Percentiles rank a stretch among this genome's conserved stretches.
Conservation (phyloP, 192 early-diverging fungal genomes). For the Radiomyces spectabilis region DNA sequence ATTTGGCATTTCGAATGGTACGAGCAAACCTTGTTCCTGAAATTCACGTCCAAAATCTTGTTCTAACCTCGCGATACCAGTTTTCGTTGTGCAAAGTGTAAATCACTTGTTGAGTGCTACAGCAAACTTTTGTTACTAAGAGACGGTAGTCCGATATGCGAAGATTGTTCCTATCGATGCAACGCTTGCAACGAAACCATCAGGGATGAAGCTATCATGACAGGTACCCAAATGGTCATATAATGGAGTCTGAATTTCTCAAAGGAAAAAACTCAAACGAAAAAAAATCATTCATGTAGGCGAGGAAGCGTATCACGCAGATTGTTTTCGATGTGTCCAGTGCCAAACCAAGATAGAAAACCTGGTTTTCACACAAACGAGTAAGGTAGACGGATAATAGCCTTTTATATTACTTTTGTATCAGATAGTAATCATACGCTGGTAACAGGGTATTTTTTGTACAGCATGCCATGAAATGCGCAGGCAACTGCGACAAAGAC, state of each 20-base stretch:
- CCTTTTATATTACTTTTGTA: not conserved
- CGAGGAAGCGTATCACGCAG: slow-evolving; percentile 73
- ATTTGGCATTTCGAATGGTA: slow-evolving; percentile 85
- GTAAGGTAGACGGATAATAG: slow-evolving; percentile 35
- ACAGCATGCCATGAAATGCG: slow-evolving; percentile 65
- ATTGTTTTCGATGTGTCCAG: slow-evolving; percentile 74
- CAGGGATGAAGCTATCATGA: slow-evolving; percentile 79
- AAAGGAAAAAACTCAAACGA: not conserved
- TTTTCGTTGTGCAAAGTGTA: slow-evolving; percentile 75
- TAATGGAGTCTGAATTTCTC: too few species aligned
- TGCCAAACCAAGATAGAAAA: slow-evolving; percentile 71
- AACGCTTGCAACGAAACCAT: slow-evolving; percentile 68
- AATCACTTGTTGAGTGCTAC: slow-evolving; percentile 68
- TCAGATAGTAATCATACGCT: not conserved
- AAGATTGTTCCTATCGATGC: slow-evolving; percentile 78
- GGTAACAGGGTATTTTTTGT: slow-evolving; percentile 61
- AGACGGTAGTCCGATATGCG: slow-evolving; percentile 79
- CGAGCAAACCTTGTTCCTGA: slow-evolving; percentile 9
- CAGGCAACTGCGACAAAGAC: slow-evolving; percentile 53
- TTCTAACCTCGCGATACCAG: slow-evolving; percentile 20
- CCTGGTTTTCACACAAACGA: slow-evolving; percentile 75
- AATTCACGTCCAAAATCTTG: not conserved
- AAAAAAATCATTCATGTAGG: slow-evolving; percentile 26
- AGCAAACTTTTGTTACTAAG: slow-evolving; percentile 68
- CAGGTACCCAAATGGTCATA: slow-evolving; percentile 40